Percentiles rank a stretch among this genome's conserved stretches.
Evolutionary conservation across 192 early-diverging fungal genomes (phyloP).

Genomic region (Dissophora ornata): DNA sequence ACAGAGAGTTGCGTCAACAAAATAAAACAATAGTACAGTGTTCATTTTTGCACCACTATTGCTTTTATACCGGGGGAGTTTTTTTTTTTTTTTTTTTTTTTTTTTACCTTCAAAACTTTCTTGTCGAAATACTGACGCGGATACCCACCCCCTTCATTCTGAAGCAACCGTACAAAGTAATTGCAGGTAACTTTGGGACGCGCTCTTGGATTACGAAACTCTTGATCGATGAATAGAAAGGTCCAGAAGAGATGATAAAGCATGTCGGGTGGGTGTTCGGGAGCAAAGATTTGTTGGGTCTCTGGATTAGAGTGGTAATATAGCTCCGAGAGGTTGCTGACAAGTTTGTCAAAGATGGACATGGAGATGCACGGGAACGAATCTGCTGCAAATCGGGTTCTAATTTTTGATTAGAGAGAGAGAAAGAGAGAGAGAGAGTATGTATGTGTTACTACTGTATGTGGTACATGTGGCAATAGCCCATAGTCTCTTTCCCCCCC

Average conservation of each 20-base stretch:
- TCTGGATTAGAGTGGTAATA: conserved; percentile 52
- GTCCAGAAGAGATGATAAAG: conserved; percentile 51
- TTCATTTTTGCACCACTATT: no score
- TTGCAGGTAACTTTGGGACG: conserved; percentile 42
- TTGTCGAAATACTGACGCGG: conserved; percentile 43
- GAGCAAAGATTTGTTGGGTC: conserved; percentile 34
- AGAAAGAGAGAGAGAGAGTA: neutral
- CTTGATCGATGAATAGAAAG: conserved; percentile 50
- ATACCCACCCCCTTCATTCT: conserved; percentile 44
- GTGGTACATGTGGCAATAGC: no score
- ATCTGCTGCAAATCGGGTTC: conserved; percentile 42
- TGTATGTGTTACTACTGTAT: no score
- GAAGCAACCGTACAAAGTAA: conserved; percentile 40
- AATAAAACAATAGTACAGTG: no score
- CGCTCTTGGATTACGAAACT: conserved; percentile 37
- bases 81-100: neutral
- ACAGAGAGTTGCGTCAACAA: no score
- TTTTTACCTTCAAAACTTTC: conserved; percentile 38
- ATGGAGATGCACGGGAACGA: conserved; percentile 41
- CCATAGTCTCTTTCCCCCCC: no score
- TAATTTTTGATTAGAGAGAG: no score
- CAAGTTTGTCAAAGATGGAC: conserved; percentile 37
- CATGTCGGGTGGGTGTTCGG: conserved; percentile 25
- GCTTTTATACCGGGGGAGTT: no score
- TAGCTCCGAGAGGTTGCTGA: conserved; percentile 44